Conservation (phyloP, 202 grass and related monocot species). For the Saccharum hybrid region DNA sequence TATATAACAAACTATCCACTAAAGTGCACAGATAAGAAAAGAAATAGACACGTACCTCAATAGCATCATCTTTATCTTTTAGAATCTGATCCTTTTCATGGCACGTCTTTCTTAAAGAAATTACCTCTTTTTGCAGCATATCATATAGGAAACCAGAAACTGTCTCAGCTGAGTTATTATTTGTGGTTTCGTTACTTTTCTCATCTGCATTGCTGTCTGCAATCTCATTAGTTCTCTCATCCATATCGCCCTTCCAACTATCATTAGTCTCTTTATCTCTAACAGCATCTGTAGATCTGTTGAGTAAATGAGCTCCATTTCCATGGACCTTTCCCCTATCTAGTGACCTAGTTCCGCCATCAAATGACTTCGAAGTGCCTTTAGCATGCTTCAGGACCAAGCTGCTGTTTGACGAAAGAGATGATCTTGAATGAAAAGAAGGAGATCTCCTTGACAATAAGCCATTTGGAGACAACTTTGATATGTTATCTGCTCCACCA, state of each 20-base stretch:
- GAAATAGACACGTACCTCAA: slow-evolving; percentile 64
- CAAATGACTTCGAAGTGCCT: slow-evolving; percentile 92
- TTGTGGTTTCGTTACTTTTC: slow-evolving; percentile 55
- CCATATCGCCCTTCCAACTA: slow-evolving; percentile 55
- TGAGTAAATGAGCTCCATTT: slow-evolving; percentile 74
- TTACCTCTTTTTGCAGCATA: slow-evolving; percentile 93
- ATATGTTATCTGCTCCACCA: slow-evolving; percentile 79
- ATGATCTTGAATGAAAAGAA: slow-evolving; percentile 89
- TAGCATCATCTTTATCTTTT: slow-evolving; percentile 88
- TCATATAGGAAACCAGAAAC: slow-evolving; percentile 91
- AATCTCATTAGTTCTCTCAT: slow-evolving; percentile 57
- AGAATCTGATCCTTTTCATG: slow-evolving; percentile 90
- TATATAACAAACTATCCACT: background rate
- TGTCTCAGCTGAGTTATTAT: slow-evolving; percentile 58
- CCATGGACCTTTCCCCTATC: slow-evolving; percentile 66
- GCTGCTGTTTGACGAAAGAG: slow-evolving; percentile 78
- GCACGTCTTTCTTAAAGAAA: slow-evolving; percentile 85
- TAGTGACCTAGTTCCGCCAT: slow-evolving; percentile 86
- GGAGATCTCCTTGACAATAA: slow-evolving; percentile 75
- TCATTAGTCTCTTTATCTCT: slow-evolving; percentile 61
- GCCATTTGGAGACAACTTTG: slow-evolving; percentile 73
- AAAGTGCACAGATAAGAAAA: slow-evolving; percentile 43
- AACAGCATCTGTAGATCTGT: slow-evolving; percentile 78
- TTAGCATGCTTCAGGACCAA: slow-evolving; percentile 82
- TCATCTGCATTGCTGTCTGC: slow-evolving; percentile 43